Conservation (phyloP, 768 basidiomycete species). For the Tephrocybe rancida region DNA sequence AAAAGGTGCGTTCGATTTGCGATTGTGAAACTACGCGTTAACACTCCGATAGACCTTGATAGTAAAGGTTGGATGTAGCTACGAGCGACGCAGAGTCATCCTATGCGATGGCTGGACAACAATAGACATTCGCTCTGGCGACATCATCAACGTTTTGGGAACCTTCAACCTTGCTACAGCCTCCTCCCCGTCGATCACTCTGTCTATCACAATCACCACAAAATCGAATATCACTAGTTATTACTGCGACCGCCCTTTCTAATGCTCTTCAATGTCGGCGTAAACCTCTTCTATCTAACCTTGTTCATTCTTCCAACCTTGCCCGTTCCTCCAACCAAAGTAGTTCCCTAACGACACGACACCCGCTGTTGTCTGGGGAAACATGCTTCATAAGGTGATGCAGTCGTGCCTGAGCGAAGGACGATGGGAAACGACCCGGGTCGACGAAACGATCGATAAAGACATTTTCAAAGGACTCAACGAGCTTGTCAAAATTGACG, state of each 20-base stretch:
- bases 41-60: slow-evolving; percentile 44
- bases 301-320: slow-evolving; percentile 59
- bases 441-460: slow-evolving; percentile 61
- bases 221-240: slow-evolving; percentile 68
- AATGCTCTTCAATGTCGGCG: slow-evolving; percentile 82
- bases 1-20: slow-evolving; percentile 45
- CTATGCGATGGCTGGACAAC: slow-evolving; percentile 81
- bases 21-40: too few relatives aligned
- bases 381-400: slow-evolving; percentile 90
- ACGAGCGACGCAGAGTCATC: slow-evolving; percentile 49
- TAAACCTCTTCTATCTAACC: slow-evolving; percentile 77
- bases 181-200: slow-evolving; percentile 34
- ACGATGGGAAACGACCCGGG: slow-evolving; percentile 64
- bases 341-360: slow-evolving; percentile 64
- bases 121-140: slow-evolving; percentile 65
- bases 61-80: slow-evolving; percentile 43
- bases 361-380: slow-evolving; percentile 85
- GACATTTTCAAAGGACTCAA: slow-evolving; percentile 55
- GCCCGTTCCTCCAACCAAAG: too few relatives aligned
- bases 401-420: slow-evolving; percentile 70
- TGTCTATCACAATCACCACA: slow-evolving; percentile 61
- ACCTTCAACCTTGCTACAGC: slow-evolving; percentile 27
- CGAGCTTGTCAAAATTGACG: slow-evolving; percentile 62
- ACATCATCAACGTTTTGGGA: slow-evolving; percentile 81
- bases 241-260: slow-evolving; percentile 89